A percentile compares a stretch with the other conserved stretches of the same genome.
phyloP scores from a whole-genome alignment of 768 basidiomycete species.

The Rhizopogon salebrosus region DNA sequence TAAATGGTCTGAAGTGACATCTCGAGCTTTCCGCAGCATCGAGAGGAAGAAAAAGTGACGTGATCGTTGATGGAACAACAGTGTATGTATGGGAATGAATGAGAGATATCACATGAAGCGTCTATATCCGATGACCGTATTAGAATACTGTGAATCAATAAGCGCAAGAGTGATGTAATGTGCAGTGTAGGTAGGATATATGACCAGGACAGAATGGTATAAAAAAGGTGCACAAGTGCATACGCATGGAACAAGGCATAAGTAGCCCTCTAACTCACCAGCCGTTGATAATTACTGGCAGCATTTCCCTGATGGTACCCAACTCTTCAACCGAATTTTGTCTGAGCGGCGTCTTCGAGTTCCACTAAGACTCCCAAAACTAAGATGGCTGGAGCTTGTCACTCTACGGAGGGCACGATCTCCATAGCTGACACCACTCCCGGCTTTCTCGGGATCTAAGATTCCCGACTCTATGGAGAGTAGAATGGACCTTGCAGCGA shows the following conservation, averaged over 20 bases:
- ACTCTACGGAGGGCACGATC: constrained; percentile 89
- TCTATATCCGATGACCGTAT: constrained; percentile 16
- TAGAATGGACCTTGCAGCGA: constrained; percentile 83
- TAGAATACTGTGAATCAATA: constrained; percentile 15
- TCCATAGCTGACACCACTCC: constrained; percentile 94
- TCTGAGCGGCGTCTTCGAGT: constrained; percentile 53
- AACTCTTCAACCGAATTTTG: constrained; percentile 54
- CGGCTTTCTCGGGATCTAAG: constrained; percentile 90
- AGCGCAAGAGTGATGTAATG: constrained; percentile 9
- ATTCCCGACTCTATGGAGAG: constrained; percentile 86
- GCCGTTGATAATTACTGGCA: constrained; percentile 38
- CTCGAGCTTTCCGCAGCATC: too few species aligned
- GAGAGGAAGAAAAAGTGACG: too few species aligned
- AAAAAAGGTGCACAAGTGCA: constrained; percentile 9
- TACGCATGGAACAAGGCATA: not conserved
- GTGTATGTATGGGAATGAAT: not conserved
- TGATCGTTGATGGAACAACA: not conserved
- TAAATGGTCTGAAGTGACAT: not conserved
- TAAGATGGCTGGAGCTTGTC: constrained; percentile 84
- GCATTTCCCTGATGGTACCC: constrained; percentile 61
- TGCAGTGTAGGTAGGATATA: constrained; percentile 3
- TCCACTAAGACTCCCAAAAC: constrained; percentile 79
- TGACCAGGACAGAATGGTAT: constrained; percentile 21
- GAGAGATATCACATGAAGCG: constrained; percentile 8
- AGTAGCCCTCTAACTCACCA: not conserved